These are phyloP conservation scores for Tricholoma bakamatsutake DNA, from an alignment of 768 basidiomycete genomes.

Conservation along the genomic window DNA sequence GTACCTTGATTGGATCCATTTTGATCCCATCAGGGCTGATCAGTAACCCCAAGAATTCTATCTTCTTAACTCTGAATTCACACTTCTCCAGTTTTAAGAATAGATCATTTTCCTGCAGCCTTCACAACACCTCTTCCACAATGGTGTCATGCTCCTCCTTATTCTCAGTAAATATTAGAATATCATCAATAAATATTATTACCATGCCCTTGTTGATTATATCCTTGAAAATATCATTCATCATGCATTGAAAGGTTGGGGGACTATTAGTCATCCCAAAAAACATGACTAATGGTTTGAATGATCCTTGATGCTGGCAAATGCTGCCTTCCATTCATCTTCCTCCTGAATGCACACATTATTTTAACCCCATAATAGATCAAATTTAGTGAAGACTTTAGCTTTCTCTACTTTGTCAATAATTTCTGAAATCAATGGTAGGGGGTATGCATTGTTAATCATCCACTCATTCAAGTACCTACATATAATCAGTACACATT, in stretches of 20 bases:
- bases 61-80: too few species aligned
- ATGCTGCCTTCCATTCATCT: neutral
- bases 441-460: neutral
- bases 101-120: neutral
- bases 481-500: neutral
- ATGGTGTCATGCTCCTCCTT: neutral
- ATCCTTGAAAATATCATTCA: neutral
- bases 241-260: neutral
- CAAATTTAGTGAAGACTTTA: neutral
- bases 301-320: neutral
- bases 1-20: neutral
- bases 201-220: neutral
- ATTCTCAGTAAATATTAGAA: neutral
- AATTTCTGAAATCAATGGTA: neutral
- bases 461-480: neutral
- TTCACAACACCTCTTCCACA: neutral
- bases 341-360: neutral
- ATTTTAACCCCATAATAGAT: neutral
- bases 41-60: too few species aligned
- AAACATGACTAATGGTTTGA: neutral
- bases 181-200: constrained; percentile 3
- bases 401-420: neutral
- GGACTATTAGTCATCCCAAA: too few species aligned
- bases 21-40: too few species aligned
- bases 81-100: too few species aligned